These are phyloP conservation scores for Beauveria bassiana DNA, from an alignment of 2,329 filamentous ascomycete species.

Conservation along the genomic window DNA sequence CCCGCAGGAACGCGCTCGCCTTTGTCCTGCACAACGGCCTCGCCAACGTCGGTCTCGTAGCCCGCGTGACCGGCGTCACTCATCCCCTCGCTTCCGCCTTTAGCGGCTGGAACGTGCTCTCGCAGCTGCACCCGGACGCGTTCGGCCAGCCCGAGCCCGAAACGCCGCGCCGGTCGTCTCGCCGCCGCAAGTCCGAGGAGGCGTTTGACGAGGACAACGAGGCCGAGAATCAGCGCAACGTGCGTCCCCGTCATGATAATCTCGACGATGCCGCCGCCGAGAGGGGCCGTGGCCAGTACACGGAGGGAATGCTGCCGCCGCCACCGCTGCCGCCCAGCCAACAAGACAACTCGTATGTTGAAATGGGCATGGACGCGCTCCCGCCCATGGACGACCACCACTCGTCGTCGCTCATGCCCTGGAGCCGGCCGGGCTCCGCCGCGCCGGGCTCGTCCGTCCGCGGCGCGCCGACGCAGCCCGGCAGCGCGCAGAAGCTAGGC, in stretches of 20 bases:
- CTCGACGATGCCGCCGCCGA: slow-evolving; percentile 20
- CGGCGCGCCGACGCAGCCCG: slow-evolving; percentile 12
- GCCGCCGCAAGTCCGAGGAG: slow-evolving; percentile 36
- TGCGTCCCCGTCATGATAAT: not conserved
- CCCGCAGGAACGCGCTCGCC: slow-evolving; percentile 29
- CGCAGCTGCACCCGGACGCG: not conserved
- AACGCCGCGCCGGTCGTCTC: slow-evolving; percentile 14
- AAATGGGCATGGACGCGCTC: slow-evolving; percentile 62
- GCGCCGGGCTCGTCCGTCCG: slow-evolving; percentile 40
- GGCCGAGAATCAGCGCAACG: not conserved
- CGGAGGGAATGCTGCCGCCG: slow-evolving; percentile 19
- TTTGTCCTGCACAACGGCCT: slow-evolving; percentile 28
- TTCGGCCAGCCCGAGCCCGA: slow-evolving; percentile 25
- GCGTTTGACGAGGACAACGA: slow-evolving; percentile 33
- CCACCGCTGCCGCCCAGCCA: slow-evolving; percentile 15
- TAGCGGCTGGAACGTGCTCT: slow-evolving; percentile 24
- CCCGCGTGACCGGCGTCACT: slow-evolving; percentile 18
- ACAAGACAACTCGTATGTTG: slow-evolving; percentile 38
- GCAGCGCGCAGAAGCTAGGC: slow-evolving; percentile 27
- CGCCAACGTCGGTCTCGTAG: slow-evolving; percentile 21
- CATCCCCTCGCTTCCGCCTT: slow-evolving; percentile 37
- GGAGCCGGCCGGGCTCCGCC: slow-evolving; percentile 40
- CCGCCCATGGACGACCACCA: slow-evolving; percentile 60
- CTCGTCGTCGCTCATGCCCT: slow-evolving; percentile 43
- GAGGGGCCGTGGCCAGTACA: slow-evolving; percentile 19